Evolutionary conservation across 2,329 filamentous ascomycete genomes (phyloP).

Genomic region (Fusarium fujikuroi): DNA sequence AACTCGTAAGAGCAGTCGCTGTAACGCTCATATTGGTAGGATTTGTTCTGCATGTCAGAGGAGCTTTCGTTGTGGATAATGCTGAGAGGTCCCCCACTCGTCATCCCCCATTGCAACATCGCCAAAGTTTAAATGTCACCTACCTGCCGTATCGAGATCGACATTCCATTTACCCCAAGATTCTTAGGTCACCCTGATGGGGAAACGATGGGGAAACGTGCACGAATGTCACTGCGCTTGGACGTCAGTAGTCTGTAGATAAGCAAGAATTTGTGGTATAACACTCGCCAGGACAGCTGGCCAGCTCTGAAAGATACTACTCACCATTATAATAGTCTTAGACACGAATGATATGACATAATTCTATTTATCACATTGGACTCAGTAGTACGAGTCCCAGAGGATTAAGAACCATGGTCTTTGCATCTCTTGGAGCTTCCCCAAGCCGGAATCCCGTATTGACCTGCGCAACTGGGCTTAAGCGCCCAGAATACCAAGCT

Average conservation of each 20-base stretch:
- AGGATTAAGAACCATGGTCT: background rate
- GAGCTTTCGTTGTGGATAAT: background rate
- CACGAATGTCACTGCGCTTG: background rate
- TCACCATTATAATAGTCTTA: background rate
- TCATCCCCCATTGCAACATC: background rate
- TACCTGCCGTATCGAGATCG: background rate
- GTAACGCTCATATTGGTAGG: no score
- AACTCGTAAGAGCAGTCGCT: background rate
- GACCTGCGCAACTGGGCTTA: background rate
- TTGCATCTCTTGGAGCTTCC: background rate
- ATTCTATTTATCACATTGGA: no score
- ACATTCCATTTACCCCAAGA: background rate
- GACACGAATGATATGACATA: accelerated
- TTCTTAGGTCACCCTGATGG: background rate
- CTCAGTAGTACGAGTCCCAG: background rate
- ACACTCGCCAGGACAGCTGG: accelerated
- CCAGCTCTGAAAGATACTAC: accelerated
- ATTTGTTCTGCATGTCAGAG: background rate
- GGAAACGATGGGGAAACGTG: background rate
- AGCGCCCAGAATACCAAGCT: background rate
- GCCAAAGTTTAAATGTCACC: background rate
- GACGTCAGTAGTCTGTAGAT: background rate
- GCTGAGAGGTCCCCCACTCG: background rate
- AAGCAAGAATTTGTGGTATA: background rate
- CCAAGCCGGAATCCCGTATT: background rate